A percentile compares a stretch with the other conserved stretches of the same genome.
These are phyloP conservation scores for Aureobasidium sp. DNA, from an alignment of 2,329 filamentous ascomycete genomes.

Conservation along the genomic window DNA sequence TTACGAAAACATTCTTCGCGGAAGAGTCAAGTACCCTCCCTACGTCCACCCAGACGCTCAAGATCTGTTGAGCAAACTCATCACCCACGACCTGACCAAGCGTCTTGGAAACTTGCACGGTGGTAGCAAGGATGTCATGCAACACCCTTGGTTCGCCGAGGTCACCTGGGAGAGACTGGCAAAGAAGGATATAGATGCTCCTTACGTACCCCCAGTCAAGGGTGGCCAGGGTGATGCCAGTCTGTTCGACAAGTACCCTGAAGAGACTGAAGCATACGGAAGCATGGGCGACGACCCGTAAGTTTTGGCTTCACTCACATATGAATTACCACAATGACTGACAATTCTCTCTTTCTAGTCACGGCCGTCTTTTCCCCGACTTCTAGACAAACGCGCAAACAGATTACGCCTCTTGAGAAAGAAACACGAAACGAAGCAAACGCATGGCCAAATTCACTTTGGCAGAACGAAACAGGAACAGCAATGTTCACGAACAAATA, in stretches of 20 bases:
- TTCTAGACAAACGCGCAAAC: constrained; percentile 43
- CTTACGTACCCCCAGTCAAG: constrained; percentile 92
- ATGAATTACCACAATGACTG: constrained; percentile 11
- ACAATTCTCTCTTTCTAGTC: constrained; percentile 38
- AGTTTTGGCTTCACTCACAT: constrained; percentile 35
- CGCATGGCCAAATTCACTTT: neutral
- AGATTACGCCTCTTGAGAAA: neutral
- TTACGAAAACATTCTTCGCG: constrained; percentile 97
- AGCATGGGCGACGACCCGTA: constrained; percentile 73
- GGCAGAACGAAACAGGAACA: neutral
- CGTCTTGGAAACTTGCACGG: constrained; percentile 88
- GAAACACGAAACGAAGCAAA: too few relatives aligned
- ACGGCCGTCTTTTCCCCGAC: constrained; percentile 66
- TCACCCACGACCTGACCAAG: constrained; percentile 92
- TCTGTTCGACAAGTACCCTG: constrained; percentile 96
- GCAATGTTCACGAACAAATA: neutral
- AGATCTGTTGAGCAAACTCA: constrained; percentile 82
- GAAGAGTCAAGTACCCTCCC: constrained; percentile 89
- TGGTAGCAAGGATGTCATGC: constrained; percentile 86
- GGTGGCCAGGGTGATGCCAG: constrained; percentile 91
- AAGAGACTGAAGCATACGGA: constrained; percentile 92
- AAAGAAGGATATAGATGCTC: constrained; percentile 95
- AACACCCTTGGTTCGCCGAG: constrained; percentile 91
- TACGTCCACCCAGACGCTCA: constrained; percentile 94
- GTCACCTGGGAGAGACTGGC: constrained; percentile 94